A percentile compares a stretch with the other conserved stretches of the same genome.
These are phyloP conservation scores for Chrysanthemum seticuspe DNA, from an alignment of 129 eudicot genomes.

Conservation along the genomic window DNA sequence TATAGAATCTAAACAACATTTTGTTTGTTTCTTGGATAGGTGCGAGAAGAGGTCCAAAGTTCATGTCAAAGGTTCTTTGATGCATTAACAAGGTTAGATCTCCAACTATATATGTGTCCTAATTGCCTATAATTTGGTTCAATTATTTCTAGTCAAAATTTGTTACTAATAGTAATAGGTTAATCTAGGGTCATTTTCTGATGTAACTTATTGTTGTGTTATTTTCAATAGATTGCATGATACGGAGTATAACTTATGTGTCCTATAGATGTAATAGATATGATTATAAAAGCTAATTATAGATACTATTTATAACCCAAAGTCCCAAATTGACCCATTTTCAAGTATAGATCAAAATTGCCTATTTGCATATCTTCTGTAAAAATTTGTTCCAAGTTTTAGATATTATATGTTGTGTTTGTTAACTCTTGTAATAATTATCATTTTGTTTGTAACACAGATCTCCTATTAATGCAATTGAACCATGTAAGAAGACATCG, in stretches of 20 bases:
- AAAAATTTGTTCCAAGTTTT: neutral
- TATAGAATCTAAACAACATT: conserved; percentile 15
- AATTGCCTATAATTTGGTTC: too few relatives aligned
- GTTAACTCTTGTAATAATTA: neutral
- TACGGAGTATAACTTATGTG: too few relatives aligned
- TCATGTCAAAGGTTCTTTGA: conserved; percentile 29
- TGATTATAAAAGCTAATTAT: too few relatives aligned
- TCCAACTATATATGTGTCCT: neutral
- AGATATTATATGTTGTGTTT: too few relatives aligned
- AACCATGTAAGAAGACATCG: conserved; percentile 33
- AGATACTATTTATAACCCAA: neutral
- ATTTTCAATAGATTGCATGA: conserved; percentile 36
- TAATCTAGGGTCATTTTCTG: conserved; percentile 40
- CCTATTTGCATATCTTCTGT: neutral
- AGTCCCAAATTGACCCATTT: neutral
- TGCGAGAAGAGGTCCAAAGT: conserved; percentile 55
- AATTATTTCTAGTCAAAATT: conserved; percentile 32
- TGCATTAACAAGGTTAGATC: conserved; percentile 22
- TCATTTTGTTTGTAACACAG: conserved; percentile 31
- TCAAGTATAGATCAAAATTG: neutral
- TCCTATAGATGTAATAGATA: too few relatives aligned
- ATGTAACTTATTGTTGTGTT: conserved; percentile 41
- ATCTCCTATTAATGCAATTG: conserved; percentile 26
- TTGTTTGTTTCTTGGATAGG: conserved; percentile 24
- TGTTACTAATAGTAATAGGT: neutral